A percentile compares a stretch with the other conserved stretches of the same genome.
Conservation (phyloP, 2,329 filamentous ascomycete species). For the Colletotrichum sp. region DNA sequence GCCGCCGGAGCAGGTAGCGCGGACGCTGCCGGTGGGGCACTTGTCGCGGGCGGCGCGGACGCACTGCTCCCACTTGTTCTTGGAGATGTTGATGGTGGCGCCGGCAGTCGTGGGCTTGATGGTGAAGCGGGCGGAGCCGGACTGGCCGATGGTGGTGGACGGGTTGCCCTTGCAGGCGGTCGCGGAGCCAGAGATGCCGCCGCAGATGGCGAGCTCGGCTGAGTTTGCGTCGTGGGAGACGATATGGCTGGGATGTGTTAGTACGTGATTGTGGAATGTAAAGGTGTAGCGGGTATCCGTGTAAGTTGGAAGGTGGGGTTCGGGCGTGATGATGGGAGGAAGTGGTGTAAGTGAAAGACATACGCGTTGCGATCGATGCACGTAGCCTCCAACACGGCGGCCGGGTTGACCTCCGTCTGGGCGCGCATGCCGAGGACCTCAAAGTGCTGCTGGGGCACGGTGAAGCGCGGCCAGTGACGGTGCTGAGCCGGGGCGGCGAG, state of each 20-base stretch:
- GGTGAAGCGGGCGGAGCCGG: slow-evolving; percentile 53
- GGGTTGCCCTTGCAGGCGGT: slow-evolving; percentile 51
- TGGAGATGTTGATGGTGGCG: slow-evolving; percentile 57
- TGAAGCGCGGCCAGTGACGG: slow-evolving; percentile 36
- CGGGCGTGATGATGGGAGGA: background rate
- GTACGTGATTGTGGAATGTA: background rate
- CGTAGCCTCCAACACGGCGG: slow-evolving; percentile 42
- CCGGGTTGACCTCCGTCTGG: slow-evolving; percentile 41
- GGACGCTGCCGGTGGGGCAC: slow-evolving; percentile 55
- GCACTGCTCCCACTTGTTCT: slow-evolving; percentile 59
- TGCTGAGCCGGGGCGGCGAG: slow-evolving; percentile 33
- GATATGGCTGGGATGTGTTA: slow-evolving; percentile 35
- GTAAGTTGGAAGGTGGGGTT: background rate
- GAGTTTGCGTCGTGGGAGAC: slow-evolving; percentile 55
- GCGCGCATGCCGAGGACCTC: slow-evolving; percentile 49
- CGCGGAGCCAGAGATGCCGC: slow-evolving; percentile 53
- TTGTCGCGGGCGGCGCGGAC: slow-evolving; percentile 56
- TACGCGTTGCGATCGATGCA: slow-evolving; percentile 49
- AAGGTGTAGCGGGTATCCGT: background rate
- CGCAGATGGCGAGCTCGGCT: slow-evolving; percentile 54
- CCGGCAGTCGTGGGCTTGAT: slow-evolving; percentile 46
- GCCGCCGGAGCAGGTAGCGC: slow-evolving; percentile 51
- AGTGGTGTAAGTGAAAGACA: slow-evolving; percentile 19
- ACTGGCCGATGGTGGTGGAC: slow-evolving; percentile 47
- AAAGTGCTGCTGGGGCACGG: slow-evolving; percentile 46